A percentile compares a stretch with the other conserved stretches of the same genome.
phyloP scores from a whole-genome alignment of 2,329 filamentous ascomycete species.

The Apiospora kogelbergensis region DNA sequence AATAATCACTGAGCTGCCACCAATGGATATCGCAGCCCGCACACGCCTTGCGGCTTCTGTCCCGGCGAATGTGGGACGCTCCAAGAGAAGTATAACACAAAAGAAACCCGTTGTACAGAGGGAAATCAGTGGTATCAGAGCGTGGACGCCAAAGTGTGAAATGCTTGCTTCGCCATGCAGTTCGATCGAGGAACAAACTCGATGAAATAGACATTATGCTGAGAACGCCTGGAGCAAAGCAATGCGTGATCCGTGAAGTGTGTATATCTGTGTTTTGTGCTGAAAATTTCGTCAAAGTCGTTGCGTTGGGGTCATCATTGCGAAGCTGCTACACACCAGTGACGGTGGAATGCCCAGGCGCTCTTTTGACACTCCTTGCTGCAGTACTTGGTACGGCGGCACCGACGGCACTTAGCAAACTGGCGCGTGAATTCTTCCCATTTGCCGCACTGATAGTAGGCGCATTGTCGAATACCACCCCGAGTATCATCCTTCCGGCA shows the following conservation, averaged over 20 bases:
- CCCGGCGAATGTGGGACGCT: not conserved
- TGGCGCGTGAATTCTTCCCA: constrained; percentile 97
- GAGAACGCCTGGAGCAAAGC: constrained; percentile 31
- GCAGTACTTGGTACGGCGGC: constrained; percentile 96
- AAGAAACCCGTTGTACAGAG: constrained; percentile 33
- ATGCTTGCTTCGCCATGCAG: constrained; percentile 39
- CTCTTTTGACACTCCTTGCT: constrained; percentile 99
- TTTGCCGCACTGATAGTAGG: constrained; percentile 96
- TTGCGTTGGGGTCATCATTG: constrained; percentile 37
- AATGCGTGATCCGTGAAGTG: constrained; percentile 18
- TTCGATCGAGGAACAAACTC: constrained; percentile 32
- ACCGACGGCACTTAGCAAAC: constrained; percentile 96
- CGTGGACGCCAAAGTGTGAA: constrained; percentile 34
- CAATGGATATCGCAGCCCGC: not conserved
- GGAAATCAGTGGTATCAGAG: constrained; percentile 38
- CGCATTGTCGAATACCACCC: constrained; percentile 93
- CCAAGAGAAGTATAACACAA: constrained; percentile 17
- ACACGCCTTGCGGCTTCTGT: constrained; percentile 2
- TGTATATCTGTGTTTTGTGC: constrained; percentile 3
- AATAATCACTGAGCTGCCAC: not conserved
- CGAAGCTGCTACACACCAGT: constrained; percentile 87
- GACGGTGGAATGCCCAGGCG: constrained; percentile 96
- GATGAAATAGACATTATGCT: constrained; percentile 37
- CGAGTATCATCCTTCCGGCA: constrained; percentile 96
- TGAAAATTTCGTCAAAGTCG: constrained; percentile 16